Evolutionary conservation across 495 filamentous ascomycete species (phyloP).

Genomic region (Niebla homalea): DNA sequence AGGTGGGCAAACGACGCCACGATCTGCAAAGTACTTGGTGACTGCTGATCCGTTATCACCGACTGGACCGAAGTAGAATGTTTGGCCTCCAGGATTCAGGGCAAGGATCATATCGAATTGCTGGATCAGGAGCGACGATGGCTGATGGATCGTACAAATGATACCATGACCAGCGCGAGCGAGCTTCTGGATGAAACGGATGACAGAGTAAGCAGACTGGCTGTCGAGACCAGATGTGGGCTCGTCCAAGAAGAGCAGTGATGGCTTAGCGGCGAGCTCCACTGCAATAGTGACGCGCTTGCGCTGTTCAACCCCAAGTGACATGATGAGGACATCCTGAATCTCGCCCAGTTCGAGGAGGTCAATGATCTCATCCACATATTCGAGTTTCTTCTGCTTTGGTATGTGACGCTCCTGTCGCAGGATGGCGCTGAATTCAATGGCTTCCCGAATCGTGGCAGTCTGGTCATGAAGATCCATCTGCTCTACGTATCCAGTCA

Average conservation of each 20-base stretch:
- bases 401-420: slow-evolving; percentile 42
- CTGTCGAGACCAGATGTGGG: slow-evolving; percentile 75
- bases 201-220: slow-evolving; percentile 70
- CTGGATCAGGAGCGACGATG: slow-evolving; percentile 55
- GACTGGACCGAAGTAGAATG: slow-evolving; percentile 62
- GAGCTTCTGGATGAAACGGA: slow-evolving; percentile 75
- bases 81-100: slow-evolving; percentile 55
- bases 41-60: slow-evolving; percentile 49
- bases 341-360: slow-evolving; percentile 44
- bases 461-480: slow-evolving; percentile 69
- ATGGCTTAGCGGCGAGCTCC: slow-evolving; percentile 78
- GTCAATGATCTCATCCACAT: slow-evolving; percentile 48
- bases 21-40: slow-evolving; percentile 52
- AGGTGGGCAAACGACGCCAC: slow-evolving; percentile 45
- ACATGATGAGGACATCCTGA: slow-evolving; percentile 40
- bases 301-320: slow-evolving; percentile 52
- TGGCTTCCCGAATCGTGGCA: slow-evolving; percentile 50
- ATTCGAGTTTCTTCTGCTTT: slow-evolving; percentile 41
- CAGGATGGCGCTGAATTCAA: slow-evolving; percentile 53
- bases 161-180: slow-evolving; percentile 62
- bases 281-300: slow-evolving; percentile 82
- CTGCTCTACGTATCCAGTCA: slow-evolving; percentile 77
- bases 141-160: slow-evolving; percentile 76
- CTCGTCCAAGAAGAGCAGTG: slow-evolving; percentile 70
- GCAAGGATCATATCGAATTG: slow-evolving; percentile 67